Base-by-base conservation (phyloP, 2,329 filamentous ascomycete genomes). In the Mycocentrospora acerina region DNA sequence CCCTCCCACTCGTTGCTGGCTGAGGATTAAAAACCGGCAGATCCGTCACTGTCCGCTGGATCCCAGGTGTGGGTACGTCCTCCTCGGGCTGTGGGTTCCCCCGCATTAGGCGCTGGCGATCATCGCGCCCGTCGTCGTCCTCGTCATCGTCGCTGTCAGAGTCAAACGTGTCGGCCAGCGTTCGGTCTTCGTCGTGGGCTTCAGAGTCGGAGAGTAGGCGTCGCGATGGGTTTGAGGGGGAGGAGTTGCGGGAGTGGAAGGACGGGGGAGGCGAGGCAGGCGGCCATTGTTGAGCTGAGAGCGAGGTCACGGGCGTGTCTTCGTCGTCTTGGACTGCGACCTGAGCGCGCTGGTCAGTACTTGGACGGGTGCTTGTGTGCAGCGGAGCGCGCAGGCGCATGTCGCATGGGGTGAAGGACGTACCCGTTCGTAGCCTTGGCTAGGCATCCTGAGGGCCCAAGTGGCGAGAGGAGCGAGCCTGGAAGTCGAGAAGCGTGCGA, bases 141-240 rank as follows among this genome's bases (percentile, higher is more conserved):
- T 57, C 44, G 48, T 86, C 85, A 24, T 75, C 77, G 45, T 85
- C 88, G 46, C 84, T 86, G 52, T 86, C 86, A 9, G 69, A 69
- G 63, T 89, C 91, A 67, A 98, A 98, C 1, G 93, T 90, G 64
- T 97, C 91, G 55, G 88, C 88, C 11, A 98, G 79, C n/a, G 88
- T 85, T 46, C 86, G 78, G 57, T 95, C 83, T 44, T 89, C 85
- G 42, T 80, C 74, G 52, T 73, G 67, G 26, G 74, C 73, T 51
- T 79, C 74, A 9, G 19, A 5, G 46, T 75, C 70, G 35, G 76
- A 73, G 67, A 74, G 75, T 71, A 71, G 71, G 37, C 74, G 76
- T 45, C 72, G 70, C 30, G 75, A 72, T 14, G 73, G 46, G 37
- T 70, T 71, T 9, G 71, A 67, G 22, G 77, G 79, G 24, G 87